Conservation (phyloP, 192 early-diverging fungal genomes). For the Rhizophagus sp. region DNA sequence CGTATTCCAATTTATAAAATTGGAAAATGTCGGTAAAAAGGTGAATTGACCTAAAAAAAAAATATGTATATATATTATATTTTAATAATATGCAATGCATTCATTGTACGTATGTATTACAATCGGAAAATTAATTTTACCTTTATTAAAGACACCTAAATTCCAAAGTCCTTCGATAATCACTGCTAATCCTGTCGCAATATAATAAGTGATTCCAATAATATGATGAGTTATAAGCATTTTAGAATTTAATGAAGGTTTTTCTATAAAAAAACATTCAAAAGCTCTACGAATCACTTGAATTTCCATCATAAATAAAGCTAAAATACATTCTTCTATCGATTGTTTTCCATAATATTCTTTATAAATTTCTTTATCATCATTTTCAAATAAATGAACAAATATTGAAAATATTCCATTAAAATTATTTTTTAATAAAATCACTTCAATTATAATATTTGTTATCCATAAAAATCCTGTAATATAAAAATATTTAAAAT, state of each 20-base stretch:
- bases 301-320: constrained; percentile 37
- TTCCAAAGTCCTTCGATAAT: constrained; percentile 50
- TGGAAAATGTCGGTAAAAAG: constrained; percentile 34
- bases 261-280: constrained; percentile 51
- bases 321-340: constrained; percentile 21
- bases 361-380: neutral
- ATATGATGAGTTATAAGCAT: constrained; percentile 68
- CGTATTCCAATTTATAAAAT: constrained; percentile 22
- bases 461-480: constrained; percentile 38
- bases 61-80: no score
- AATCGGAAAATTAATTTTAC: neutral
- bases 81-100: neutral
- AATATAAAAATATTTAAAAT: constrained; percentile 58
- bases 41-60: neutral
- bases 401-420: constrained; percentile 1
- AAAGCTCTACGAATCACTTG: constrained; percentile 49
- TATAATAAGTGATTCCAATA: constrained; percentile 66
- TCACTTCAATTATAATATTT: constrained; percentile 33
- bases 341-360: constrained; percentile 10
- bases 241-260: constrained; percentile 39
- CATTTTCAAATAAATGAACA: neutral
- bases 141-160: constrained; percentile 34
- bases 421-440: constrained; percentile 15
- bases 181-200: constrained; percentile 49
- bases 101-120: no score